Conservation (phyloP, 1,284 basidiomycete species). For the Microbotryum lychnidis-dioicae region DNA sequence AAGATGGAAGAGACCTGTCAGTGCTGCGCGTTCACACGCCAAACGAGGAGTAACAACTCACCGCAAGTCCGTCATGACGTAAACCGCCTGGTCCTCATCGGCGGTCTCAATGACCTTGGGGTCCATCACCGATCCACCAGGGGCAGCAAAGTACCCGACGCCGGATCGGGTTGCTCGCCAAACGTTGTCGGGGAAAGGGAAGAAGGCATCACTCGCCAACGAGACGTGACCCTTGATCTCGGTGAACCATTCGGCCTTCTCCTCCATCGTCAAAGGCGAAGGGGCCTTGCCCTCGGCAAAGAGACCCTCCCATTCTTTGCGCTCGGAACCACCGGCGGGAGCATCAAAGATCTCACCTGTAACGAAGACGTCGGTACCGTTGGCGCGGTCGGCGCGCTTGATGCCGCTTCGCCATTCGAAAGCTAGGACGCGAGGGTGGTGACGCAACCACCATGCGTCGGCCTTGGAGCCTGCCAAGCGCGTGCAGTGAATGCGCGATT, state of each 20-base stretch:
- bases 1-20: not conserved
- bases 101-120: conserved; percentile 87
- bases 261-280: conserved; percentile 57
- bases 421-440: conserved; percentile 82
- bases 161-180: conserved; percentile 86
- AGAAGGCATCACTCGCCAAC: conserved; percentile 95
- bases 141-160: conserved; percentile 85
- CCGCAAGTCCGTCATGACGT: conserved; percentile 71
- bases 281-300: conserved; percentile 64
- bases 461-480: conserved; percentile 94
- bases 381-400: conserved; percentile 95
- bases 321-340: conserved; percentile 64
- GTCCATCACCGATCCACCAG: conserved; percentile 96
- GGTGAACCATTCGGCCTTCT: conserved; percentile 63
- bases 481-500: conserved; percentile 98
- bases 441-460: conserved; percentile 98
- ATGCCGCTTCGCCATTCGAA: conserved; percentile 96
- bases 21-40: not conserved
- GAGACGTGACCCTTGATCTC: conserved; percentile 68
- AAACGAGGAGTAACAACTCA: conserved; percentile 4
- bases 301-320: conserved; percentile 79
- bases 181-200: conserved; percentile 99
- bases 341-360: conserved; percentile 67
- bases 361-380: conserved; percentile 95
- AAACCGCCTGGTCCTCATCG: conserved; percentile 80